Conservation (phyloP, 2,329 filamentous ascomycete genomes). For the Knoxdaviesia proteae region DNA sequence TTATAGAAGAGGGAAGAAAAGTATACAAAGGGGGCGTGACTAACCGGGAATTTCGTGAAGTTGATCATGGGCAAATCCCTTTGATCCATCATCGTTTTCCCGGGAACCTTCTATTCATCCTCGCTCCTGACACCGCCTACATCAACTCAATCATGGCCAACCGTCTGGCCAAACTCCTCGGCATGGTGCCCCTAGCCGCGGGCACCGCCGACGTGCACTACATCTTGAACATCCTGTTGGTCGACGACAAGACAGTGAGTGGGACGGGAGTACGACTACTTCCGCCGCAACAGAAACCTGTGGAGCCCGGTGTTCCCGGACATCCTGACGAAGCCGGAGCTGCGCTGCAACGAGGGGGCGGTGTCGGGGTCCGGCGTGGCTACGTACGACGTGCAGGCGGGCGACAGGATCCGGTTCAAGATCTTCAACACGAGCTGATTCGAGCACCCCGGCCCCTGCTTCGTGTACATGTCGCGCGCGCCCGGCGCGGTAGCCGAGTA, state of each 20-base stretch:
- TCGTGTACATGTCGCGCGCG: constrained; percentile 22
- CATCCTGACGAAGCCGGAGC: constrained; percentile 14
- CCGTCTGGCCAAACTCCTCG: not conserved
- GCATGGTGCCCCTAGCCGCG: constrained; percentile 4
- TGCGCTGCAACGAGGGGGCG: constrained; percentile 18
- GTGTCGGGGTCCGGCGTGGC: constrained; percentile 12
- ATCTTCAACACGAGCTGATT: constrained; percentile 25
- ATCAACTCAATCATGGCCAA: not conserved
- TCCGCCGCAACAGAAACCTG: constrained; percentile 21
- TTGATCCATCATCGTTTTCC: not conserved
- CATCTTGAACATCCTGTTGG: constrained; percentile 17
- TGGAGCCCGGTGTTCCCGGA: constrained; percentile 17
- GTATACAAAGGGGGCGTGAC: too few species aligned
- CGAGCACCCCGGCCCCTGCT: constrained; percentile 21
- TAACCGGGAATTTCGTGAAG: too few species aligned
- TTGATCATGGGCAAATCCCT: constrained; percentile 3
- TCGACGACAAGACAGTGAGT: constrained; percentile 20
- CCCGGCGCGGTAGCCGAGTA: constrained; percentile 20
- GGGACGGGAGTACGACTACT: constrained; percentile 21
- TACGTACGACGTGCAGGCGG: constrained; percentile 23
- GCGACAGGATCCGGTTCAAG: constrained; percentile 27
- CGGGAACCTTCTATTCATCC: not conserved
- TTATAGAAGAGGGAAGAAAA: too few species aligned
- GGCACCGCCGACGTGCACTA: constrained; percentile 11
- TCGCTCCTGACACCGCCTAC: not conserved